Base-by-base conservation (phyloP, 1,139 yeast genomes). In the Hansenula sp. region DNA sequence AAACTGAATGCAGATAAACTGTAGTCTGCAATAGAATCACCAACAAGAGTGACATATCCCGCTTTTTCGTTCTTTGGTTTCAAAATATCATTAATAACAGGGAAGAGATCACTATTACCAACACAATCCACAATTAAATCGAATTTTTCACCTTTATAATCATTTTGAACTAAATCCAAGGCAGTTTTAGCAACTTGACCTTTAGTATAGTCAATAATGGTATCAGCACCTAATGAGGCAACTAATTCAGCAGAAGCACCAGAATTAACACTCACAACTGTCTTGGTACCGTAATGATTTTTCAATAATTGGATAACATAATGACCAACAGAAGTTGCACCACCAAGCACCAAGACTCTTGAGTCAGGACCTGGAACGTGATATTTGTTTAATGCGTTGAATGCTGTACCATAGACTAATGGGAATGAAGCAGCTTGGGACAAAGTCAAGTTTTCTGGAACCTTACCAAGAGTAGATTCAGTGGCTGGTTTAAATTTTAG, bases 371-470 rank as follows among this genome's bases (percentile, higher is more conserved):
- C 50, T 27, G 55, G 51, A 10, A 51, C 36, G 44, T 48, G 44
- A 29, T 34, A 42, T 29, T 54, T 46, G 14, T 39, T 32, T 17
- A 63, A 44, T 18, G 55, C 47, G 27, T 44, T 50, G 40, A 67
- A 75, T 19, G 77, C 71, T 9, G 83, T 77, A 32, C 57, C 60
- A 39, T 75, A 56, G 6, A 76, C 71, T 38, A 79, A 63, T n/a
- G 82, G 73, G 24, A 77, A 55, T 6, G 83, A 65, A 8, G 83
- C 78, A 27, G 86, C 87, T 32, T 73, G 79, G 57, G 76, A 82
- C 49, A 69, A 75, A 5, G 79, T 62, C 32, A 52, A 13, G 38
- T 58, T 57, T 22, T 76, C 61, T 2, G 61, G 57, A 4, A 73
- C 71, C 27, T 62, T 56, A 29, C 72, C 61, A 17, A 63, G 48